Conservation (phyloP, 768 basidiomycete species). For the Phallus indusiatus region DNA sequence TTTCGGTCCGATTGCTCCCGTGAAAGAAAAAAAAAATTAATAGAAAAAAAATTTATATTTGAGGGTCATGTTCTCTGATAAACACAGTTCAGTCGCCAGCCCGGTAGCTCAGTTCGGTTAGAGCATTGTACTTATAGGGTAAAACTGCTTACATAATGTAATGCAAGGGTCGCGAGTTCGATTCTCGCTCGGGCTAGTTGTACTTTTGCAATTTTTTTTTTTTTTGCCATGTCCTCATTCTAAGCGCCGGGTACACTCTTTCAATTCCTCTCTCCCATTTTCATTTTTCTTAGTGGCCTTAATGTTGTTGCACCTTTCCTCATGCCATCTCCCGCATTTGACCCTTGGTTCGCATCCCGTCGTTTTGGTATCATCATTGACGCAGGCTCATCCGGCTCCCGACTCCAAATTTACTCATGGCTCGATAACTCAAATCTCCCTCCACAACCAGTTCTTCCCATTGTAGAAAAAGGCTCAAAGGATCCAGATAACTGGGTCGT, state of each 20-base stretch:
- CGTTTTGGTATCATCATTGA: slow-evolving; percentile 94
- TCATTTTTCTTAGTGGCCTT: neutral
- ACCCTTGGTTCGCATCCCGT: slow-evolving; percentile 70
- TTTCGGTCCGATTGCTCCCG: neutral
- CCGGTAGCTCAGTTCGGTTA: slow-evolving; percentile 10
- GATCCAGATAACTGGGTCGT: slow-evolving; percentile 76
- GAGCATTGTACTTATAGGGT: slow-evolving; percentile 10
- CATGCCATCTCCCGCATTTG: slow-evolving; percentile 71
- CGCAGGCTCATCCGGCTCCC: slow-evolving; percentile 95
- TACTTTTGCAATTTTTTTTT: neutral
- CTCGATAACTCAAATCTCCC: slow-evolving; percentile 54
- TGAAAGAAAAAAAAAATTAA: too few species aligned
- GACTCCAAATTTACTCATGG: slow-evolving; percentile 97
- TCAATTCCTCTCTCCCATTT: neutral
- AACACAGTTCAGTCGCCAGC: neutral
- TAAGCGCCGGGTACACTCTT: too few species aligned
- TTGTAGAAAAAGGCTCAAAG: slow-evolving; percentile 86
- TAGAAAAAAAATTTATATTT: too few species aligned
- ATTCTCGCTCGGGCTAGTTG: slow-evolving; percentile 8
- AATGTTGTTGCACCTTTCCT: neutral
- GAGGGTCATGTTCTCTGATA: too few species aligned
- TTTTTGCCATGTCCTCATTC: too few species aligned
- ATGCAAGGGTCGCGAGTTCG: slow-evolving; percentile 10
- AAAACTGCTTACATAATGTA: slow-evolving; percentile 1
- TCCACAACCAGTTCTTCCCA: slow-evolving; percentile 54